A percentile compares a stretch with the other conserved stretches of the same genome.
These are phyloP conservation scores for Starmerella stigmatis DNA, from an alignment of 805 yeast genomes.

Conservation along the genomic window DNA sequence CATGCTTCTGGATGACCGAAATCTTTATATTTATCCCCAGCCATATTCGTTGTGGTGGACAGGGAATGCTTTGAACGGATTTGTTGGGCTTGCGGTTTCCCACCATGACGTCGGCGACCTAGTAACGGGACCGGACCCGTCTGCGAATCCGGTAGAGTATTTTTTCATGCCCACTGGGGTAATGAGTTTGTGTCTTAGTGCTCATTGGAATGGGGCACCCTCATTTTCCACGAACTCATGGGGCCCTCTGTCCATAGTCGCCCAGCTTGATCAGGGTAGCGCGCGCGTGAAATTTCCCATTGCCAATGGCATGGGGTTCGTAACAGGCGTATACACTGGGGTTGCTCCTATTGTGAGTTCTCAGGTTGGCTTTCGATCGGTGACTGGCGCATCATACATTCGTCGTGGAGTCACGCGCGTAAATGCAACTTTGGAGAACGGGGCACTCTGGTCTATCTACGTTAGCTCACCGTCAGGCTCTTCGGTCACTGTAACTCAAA, in stretches of 20 bases:
- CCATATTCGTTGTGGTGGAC: constrained; percentile 63
- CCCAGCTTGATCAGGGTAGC: constrained; percentile 17
- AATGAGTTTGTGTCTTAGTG: constrained; percentile 47
- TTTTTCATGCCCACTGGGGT: constrained; percentile 48
- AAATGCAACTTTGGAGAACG: constrained; percentile 33
- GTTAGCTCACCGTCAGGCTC: constrained; percentile 34
- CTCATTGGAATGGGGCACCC: constrained; percentile 39
- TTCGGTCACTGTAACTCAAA: constrained; percentile 30
- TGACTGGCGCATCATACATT: constrained; percentile 31
- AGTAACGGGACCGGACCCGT: constrained; percentile 39
- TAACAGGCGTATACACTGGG: constrained; percentile 52
- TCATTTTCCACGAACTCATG: constrained; percentile 35
- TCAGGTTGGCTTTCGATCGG: constrained; percentile 37
- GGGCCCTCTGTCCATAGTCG: constrained; percentile 26
- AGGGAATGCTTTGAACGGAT: constrained; percentile 30
- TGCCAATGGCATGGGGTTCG: constrained; percentile 76
- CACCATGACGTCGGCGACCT: constrained; percentile 41
- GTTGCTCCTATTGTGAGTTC: constrained; percentile 40
- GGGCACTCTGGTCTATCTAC: constrained; percentile 43
- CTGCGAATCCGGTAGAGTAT: constrained; percentile 34
- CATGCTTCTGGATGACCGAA: constrained; percentile 47
- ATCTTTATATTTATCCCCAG: constrained; percentile 46
- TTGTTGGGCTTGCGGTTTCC: constrained; percentile 52
- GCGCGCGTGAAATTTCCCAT: constrained; percentile 43
- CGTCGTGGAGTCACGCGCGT: constrained; percentile 30